A percentile compares a stretch with the other conserved stretches of the same genome.
Evolutionary conservation across 2,329 filamentous ascomycete species (phyloP).

Genomic region (Aspergillus niger): DNA sequence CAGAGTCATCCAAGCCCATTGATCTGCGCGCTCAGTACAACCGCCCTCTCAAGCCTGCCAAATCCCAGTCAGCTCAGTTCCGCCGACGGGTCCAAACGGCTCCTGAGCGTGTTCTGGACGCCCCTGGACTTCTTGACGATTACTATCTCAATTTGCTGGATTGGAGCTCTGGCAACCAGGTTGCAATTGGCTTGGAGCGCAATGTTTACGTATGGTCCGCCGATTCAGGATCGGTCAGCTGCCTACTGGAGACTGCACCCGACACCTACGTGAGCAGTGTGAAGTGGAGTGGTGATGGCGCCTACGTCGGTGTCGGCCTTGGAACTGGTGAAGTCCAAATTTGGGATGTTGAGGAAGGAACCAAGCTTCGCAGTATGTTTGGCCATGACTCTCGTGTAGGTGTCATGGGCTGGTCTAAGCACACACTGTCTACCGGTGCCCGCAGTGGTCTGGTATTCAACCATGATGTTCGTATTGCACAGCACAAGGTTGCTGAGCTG

Average conservation of each 20-base stretch:
- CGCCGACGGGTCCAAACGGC: conserved; percentile 90
- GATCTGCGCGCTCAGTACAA: conserved; percentile 98
- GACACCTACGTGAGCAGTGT: conserved; percentile 98
- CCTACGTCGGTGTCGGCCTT: conserved; percentile 92
- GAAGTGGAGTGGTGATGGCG: conserved; percentile 97
- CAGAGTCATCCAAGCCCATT: conserved; percentile 96
- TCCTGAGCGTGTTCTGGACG: conserved; percentile 93
- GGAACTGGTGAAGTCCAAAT: conserved; percentile 97
- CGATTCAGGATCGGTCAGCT: conserved; percentile 85
- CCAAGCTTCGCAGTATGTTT: conserved; percentile 97
- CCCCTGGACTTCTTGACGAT: conserved; percentile 92
- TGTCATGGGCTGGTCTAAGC: conserved; percentile 99
- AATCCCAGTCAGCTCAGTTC: conserved; percentile 76
- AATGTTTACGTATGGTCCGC: conserved; percentile 99
- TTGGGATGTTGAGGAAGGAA: conserved; percentile 94
- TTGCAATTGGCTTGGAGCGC: conserved; percentile 94
- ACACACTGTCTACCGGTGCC: conserved; percentile 90
- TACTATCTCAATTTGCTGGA: conserved; percentile 99
- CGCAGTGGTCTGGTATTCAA: conserved; percentile 96
- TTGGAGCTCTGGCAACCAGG: conserved; percentile 97
- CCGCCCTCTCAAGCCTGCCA: conserved; percentile 81
- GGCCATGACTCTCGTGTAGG: conserved; percentile 95
- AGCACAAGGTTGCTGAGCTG: conserved; percentile 97
- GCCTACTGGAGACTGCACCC: conserved; percentile 79
- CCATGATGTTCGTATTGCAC: conserved; percentile 94